phyloP scores from a whole-genome alignment of 768 basidiomycete species.

The Hypholoma sublateritium region DNA sequence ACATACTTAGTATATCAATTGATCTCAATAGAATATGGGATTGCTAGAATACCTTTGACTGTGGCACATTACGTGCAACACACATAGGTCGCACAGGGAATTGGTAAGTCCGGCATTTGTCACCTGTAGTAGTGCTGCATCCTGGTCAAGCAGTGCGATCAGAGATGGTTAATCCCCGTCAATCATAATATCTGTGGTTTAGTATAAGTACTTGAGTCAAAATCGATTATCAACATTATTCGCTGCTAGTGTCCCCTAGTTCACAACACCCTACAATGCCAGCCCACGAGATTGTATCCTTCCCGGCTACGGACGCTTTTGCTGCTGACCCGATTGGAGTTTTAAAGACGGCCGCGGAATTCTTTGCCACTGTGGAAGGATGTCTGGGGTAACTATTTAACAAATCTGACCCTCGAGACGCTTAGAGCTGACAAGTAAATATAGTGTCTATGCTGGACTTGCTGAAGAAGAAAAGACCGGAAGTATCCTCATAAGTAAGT shows the following conservation, averaged over 20 bases:
- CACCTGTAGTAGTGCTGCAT: no score
- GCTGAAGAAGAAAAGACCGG: slow-evolving; percentile 12
- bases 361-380: not conserved
- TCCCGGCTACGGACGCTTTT: slow-evolving; percentile 1
- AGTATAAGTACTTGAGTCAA: no score
- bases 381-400: not conserved
- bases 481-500: slow-evolving; percentile 11
- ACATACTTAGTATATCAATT: no score
- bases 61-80: no score
- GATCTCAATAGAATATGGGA: no score
- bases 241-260: not conserved
- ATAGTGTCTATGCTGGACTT: slow-evolving; percentile 12
- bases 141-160: no score
- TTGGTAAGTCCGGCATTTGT: no score
- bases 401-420: not conserved
- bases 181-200: no score
- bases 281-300: not conserved
- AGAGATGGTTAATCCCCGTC: no score
- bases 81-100: no score
- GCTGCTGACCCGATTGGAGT: not conserved
- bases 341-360: not conserved
- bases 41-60: no score
- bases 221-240: no score
- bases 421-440: not conserved
- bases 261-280: not conserved